Conservation (phyloP, 257 asterid species). For the Catharanthus roseus region DNA sequence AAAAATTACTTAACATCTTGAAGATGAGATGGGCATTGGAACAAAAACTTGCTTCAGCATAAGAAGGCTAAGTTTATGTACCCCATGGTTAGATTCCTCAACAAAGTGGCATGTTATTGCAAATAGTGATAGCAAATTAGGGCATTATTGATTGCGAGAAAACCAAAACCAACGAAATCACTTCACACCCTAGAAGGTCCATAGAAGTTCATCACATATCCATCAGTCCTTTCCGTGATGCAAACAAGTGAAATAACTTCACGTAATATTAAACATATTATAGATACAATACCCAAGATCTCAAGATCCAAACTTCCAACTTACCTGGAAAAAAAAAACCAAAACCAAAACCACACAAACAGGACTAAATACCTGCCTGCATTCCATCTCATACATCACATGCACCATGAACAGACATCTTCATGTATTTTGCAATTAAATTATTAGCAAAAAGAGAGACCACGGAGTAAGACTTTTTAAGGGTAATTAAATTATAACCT, state of each 20-base stretch:
- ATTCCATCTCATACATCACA: background rate
- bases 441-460: constrained; percentile 9
- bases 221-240: background rate
- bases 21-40: background rate
- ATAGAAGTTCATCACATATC: background rate
- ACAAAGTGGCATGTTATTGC: background rate
- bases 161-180: background rate
- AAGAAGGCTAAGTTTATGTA: background rate
- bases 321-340: background rate
- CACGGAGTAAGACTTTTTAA: too few species aligned
- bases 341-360: too few species aligned
- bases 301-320: background rate
- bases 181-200: background rate
- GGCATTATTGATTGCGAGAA: background rate
- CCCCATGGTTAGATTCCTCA: background rate
- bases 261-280: background rate
- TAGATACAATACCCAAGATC: background rate
- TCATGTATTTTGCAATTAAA: background rate
- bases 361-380: background rate
- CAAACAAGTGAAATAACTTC: background rate
- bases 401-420: background rate
- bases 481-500: background rate
- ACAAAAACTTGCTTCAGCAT: background rate
- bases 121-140: background rate
- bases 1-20: background rate